phyloP scores from a whole-genome alignment of 495 filamentous ascomycete genomes.

The Aspergillus taichungensis region DNA sequence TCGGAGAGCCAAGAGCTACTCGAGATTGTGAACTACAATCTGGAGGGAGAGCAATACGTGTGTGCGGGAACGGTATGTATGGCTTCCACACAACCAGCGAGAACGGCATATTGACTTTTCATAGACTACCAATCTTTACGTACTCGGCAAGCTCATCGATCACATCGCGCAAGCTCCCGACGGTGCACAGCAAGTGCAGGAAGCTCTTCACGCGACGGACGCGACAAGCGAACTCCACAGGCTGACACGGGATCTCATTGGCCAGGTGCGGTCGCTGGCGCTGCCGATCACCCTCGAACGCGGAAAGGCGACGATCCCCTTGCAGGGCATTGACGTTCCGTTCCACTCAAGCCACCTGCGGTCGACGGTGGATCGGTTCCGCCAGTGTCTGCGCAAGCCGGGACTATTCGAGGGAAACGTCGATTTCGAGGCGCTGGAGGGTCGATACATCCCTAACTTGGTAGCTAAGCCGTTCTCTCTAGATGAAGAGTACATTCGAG shows the following conservation, averaged over 20 bases:
- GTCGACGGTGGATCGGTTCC: conserved; percentile 17
- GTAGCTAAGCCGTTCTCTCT: conserved; percentile 45
- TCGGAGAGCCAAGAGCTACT: conserved; percentile 15
- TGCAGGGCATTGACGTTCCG: conserved; percentile 35
- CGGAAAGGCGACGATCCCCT: conserved; percentile 26
- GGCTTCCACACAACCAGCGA: not conserved
- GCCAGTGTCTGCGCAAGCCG: conserved; percentile 20
- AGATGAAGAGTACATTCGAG: conserved; percentile 84
- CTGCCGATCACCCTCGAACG: conserved; percentile 16
- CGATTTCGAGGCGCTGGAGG: conserved; percentile 10
- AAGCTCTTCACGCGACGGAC: not conserved
- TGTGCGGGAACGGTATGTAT: conserved; percentile 32
- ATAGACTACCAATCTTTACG: conserved; percentile 11
- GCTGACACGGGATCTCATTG: conserved; percentile 1
- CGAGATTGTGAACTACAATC: conserved; percentile 37
- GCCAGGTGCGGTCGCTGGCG: conserved; percentile 1
- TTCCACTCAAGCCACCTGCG: conserved; percentile 32
- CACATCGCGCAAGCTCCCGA: conserved; percentile 5
- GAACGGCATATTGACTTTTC: not conserved
- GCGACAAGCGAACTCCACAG: not conserved
- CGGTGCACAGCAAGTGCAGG: not conserved
- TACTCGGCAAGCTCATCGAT: conserved; percentile 13
- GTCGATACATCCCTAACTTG: conserved; percentile 28
- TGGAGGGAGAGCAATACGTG: conserved; percentile 32
- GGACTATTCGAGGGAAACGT: conserved; percentile 21